These are phyloP conservation scores for Pichia sp. DNA, from an alignment of 1,139 yeast species.

Conservation along the genomic window DNA sequence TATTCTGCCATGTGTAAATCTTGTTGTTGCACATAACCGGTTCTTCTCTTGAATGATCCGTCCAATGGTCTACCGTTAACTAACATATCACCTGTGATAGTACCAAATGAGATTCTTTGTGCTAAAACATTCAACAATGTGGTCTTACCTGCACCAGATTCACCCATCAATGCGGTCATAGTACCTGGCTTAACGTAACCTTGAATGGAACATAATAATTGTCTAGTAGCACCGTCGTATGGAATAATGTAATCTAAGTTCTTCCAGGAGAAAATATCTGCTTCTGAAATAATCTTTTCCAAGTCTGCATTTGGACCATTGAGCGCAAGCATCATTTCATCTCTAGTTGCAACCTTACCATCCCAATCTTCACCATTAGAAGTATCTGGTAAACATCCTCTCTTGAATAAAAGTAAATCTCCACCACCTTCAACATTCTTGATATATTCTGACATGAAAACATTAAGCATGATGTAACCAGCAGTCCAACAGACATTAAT, in stretches of 20 bases:
- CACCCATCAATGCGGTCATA: conserved; percentile 59
- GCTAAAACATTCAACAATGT: conserved; percentile 54
- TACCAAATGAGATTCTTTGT: conserved; percentile 43
- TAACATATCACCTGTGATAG: conserved; percentile 46
- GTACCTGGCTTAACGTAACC: conserved; percentile 55
- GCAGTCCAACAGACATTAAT: conserved; percentile 40
- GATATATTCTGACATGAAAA: conserved; percentile 36
- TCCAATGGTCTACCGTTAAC: conserved; percentile 44
- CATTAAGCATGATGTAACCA: conserved; percentile 30
- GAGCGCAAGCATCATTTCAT: conserved; percentile 12
- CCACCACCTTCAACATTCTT: conserved; percentile 14
- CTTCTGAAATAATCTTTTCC: conserved; percentile 17
- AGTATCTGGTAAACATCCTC: conserved; percentile 13
- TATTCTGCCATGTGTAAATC: conserved; percentile 46
- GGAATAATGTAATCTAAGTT: conserved; percentile 33
- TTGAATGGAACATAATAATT: conserved; percentile 33
- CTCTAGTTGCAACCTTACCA: conserved; percentile 14
- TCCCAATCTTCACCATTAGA: conserved; percentile 13
- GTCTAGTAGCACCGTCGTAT: conserved; percentile 36
- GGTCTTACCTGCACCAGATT: conserved; percentile 67
- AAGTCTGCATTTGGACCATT: conserved; percentile 15
- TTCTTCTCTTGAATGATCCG: conserved; percentile 41
- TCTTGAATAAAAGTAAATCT: conserved; percentile 13
- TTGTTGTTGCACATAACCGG: conserved; percentile 55
- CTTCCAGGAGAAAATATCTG: conserved; percentile 41